phyloP scores from a whole-genome alignment of 345 rosid genomes.

The Brassica rapa region DNA sequence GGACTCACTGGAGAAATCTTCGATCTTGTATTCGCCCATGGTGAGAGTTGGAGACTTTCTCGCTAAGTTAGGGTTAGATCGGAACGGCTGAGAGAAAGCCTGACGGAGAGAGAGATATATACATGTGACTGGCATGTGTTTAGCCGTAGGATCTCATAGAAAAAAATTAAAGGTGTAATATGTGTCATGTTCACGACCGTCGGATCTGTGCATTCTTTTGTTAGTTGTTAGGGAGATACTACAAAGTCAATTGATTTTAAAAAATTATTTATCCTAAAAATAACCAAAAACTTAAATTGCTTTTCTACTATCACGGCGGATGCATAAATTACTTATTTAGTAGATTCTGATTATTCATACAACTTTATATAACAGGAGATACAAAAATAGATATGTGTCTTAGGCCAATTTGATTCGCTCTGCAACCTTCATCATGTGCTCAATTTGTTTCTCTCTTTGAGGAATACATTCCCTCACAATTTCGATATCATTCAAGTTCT shows the following conservation, averaged over 20 bases:
- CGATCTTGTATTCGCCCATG: not conserved
- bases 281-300: not conserved
- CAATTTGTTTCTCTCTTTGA: constrained; percentile 29
- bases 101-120: too few species aligned
- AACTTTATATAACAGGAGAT: not conserved
- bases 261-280: too few species aligned
- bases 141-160: not conserved
- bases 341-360: constrained; percentile 1
- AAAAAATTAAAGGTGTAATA: too few species aligned
- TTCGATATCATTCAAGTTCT: constrained; percentile 10
- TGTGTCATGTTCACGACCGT: not conserved
- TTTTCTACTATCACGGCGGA: not conserved
- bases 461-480: constrained; percentile 31
- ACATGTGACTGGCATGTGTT: not conserved
- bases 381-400: not conserved
- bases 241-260: too few species aligned
- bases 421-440: not conserved
- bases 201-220: not conserved
- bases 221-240: not conserved
- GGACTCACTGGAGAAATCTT: not conserved
- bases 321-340: not conserved
- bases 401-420: constrained; percentile 24
- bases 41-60: not conserved
- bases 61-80: not conserved
- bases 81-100: not conserved